Evolutionary conservation across 2,329 filamentous ascomycete genomes (phyloP).

Genomic region (Bipolaris victoriae): DNA sequence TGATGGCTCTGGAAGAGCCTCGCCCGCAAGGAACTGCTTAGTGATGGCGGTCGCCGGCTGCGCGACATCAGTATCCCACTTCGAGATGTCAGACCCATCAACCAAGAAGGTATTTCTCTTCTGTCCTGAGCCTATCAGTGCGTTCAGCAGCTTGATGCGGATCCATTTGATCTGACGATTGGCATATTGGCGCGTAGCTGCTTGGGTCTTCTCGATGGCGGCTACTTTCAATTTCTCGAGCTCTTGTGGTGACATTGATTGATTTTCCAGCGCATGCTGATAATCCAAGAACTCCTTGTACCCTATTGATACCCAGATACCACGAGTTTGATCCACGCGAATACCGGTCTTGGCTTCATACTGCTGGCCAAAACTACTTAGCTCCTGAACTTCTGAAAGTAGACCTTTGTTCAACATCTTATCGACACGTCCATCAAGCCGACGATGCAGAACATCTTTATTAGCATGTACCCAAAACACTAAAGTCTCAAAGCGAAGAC

Average conservation of each 20-base stretch:
- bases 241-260: constrained; percentile 44
- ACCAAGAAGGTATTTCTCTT: constrained; percentile 73
- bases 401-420: constrained; percentile 77
- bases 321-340: constrained; percentile 72
- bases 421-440: constrained; percentile 79
- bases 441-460: constrained; percentile 68
- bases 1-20: constrained; percentile 59
- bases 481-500: constrained; percentile 64
- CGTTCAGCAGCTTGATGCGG: constrained; percentile 76
- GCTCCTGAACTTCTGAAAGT: constrained; percentile 64
- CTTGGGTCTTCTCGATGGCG: constrained; percentile 77
- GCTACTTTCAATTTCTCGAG: constrained; percentile 62
- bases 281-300: constrained; percentile 89
- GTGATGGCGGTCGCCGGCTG: constrained; percentile 68
- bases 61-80: constrained; percentile 69
- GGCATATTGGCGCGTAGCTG: constrained; percentile 86
- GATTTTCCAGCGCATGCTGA: constrained; percentile 50
- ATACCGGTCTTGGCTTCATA: constrained; percentile 56
- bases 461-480: constrained; percentile 89
- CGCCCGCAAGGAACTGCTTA: constrained; percentile 63
- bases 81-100: constrained; percentile 73
- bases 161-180: constrained; percentile 88
- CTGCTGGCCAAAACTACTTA: constrained; percentile 57
- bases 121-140: constrained; percentile 63
- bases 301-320: constrained; percentile 96